Base-by-base conservation (phyloP, 1,139 yeast genomes). In the Sugiyamaella grinbergsii region DNA sequence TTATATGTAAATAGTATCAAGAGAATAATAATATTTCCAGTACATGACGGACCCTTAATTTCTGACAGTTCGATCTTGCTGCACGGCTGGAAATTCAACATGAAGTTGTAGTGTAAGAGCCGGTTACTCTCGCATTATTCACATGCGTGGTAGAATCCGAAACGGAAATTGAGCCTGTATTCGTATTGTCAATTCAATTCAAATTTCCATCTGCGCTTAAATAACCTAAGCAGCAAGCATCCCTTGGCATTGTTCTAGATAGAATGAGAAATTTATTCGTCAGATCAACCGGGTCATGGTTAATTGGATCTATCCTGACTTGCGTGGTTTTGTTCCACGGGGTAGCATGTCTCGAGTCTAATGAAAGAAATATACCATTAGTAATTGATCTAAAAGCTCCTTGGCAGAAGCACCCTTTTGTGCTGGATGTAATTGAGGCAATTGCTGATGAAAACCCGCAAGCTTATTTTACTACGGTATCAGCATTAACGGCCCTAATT, bases 361-460 rank as follows among this genome's bases (percentile, higher is more conserved):
- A 8, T 16, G 44, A 40, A 11, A 19, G 20, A 18, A 18, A 34
- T 23, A 23, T 45, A 10, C 49, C 49, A 15, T 19, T 45, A 23
- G 37, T 49, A 4, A 55, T 64, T 24, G 61, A 60, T 52, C 52
- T 67, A 37, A 55, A 60, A 46, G 61, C 67, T 20, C 58, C 62
- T 47, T 68, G 71, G 67, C 43, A 58, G 10, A 4, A 68, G 77
- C 1, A 77, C 80, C 1, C 78, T 78, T 57, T 69, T 68, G 42
- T 66, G 81, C 37, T 76, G 75, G 53, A 65, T 82, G 40, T 31
- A 45, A 71, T 70, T 2, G 91, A 85, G 62, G 75, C 85, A 7
- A 65, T 81, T 18, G 73, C 83, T 0, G 71, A 73, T 0, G 72
- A 73, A 50, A 74, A 81, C 60, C 74, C 74, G 19, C 65, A 79